These are phyloP conservation scores for Aspergillus neoniger DNA, from an alignment of 2,329 filamentous ascomycete genomes.

Conservation along the genomic window DNA sequence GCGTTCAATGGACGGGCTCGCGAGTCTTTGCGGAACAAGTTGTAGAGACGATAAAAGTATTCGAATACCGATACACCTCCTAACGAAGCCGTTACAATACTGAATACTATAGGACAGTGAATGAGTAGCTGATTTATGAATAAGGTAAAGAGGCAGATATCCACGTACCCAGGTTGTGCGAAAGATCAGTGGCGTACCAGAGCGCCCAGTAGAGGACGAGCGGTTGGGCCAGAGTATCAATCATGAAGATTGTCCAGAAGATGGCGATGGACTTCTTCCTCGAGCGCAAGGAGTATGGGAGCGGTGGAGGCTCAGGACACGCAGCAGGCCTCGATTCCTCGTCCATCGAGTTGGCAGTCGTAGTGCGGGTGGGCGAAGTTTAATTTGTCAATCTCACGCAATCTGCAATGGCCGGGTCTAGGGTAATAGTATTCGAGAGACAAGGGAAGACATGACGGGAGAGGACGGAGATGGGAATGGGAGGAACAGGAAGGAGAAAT, in stretches of 20 bases:
- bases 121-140: background rate
- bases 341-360: constrained; percentile 32
- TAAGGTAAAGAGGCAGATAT: background rate
- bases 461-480: background rate
- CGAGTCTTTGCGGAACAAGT: constrained; percentile 41
- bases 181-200: constrained; percentile 58
- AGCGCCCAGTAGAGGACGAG: constrained; percentile 62
- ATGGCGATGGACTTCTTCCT: constrained; percentile 58
- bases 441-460: constrained; percentile 1
- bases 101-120: constrained; percentile 37
- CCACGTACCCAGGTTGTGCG: constrained; percentile 44
- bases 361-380: constrained; percentile 11
- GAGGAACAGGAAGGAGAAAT: background rate
- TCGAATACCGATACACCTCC: constrained; percentile 47
- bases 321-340: constrained; percentile 29
- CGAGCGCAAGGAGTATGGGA: constrained; percentile 58
- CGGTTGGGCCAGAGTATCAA: constrained; percentile 62
- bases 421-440: constrained; percentile 6
- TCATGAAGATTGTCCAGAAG: constrained; percentile 62
- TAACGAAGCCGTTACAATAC: constrained; percentile 43
- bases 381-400: constrained; percentile 1
- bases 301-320: constrained; percentile 46
- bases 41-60: constrained; percentile 46
- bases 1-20: constrained; percentile 44
- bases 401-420: constrained; percentile 16